Base-by-base conservation (phyloP, 495 filamentous ascomycete genomes). In the Mytilinidion resinicola region DNA sequence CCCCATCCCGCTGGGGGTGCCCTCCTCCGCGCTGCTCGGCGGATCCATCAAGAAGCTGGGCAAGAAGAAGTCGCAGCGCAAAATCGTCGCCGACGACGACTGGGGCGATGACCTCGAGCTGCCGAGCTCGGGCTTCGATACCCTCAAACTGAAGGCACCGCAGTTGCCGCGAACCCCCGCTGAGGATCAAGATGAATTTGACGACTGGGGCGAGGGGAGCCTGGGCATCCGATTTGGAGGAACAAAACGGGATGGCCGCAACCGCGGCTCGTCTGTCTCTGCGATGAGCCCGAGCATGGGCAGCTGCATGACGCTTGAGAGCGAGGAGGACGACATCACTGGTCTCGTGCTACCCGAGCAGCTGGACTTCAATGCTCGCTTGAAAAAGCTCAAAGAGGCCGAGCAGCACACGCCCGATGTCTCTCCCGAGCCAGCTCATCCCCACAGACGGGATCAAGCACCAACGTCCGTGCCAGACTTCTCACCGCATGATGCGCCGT, bases 31-130 rank as follows among this genome's bases (percentile, higher is more conserved):
- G 49, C 78, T 98, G 42, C 79, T 95, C 63, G 93, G 92, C 43
- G 93, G 93, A 48, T 91, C 90, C 10, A 98, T 98, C 69, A 96
- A 96, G 76, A 78, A 90, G 67, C 77, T 98, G 7, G 90, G 90
- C 46, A 87, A 84, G 63, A 85, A 85, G 66, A 93, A 89, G 62
- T 70, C 69, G 34, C 79, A 84, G 44, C 87, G 84, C 67, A 88
- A 86, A 70, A 75, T 82, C 20, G 84, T 88, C 58, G 74, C 81
- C 36, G 77, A 86, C 64, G 93, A 96, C 70, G 92, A 96, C 71
- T 96, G 91, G 88, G 86, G 82, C 47, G 89, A 95, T 58, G 93
- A 97, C 67, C 74, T 98, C 50, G 90, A 96, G 60, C 75, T 96
- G 42, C 88, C 91, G 1, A 41, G 63, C 5, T 41, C 36, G 25